A percentile compares a stretch with the other conserved stretches of the same genome.
Evolutionary conservation across 148 eudicot genomes (phyloP).

Genomic region (Beta vulgaris): DNA sequence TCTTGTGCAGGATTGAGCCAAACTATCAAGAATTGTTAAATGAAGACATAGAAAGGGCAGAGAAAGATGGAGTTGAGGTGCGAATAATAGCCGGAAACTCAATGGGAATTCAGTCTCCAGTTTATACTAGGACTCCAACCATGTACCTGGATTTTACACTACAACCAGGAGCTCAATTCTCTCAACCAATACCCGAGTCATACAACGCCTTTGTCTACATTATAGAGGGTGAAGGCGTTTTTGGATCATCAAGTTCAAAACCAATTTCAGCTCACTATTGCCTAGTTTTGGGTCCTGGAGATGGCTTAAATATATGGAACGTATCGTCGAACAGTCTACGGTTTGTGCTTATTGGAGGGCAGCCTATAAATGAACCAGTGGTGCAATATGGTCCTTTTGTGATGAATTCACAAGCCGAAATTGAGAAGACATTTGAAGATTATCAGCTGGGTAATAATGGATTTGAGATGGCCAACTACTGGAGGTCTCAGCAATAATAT

Average conservation of each 20-base stretch:
- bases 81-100: conserved; percentile 89
- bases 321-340: conserved; percentile 45
- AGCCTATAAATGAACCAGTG: conserved; percentile 82
- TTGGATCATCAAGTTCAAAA: conserved; percentile 40
- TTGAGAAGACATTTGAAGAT: conserved; percentile 75
- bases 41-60: conserved; percentile 57
- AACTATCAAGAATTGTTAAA: conserved; percentile 70
- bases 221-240: conserved; percentile 76
- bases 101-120: conserved; percentile 78
- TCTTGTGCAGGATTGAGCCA: conserved; percentile 73
- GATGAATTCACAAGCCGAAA: conserved; percentile 90
- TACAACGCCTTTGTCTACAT: conserved; percentile 75
- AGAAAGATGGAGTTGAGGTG: conserved; percentile 65
- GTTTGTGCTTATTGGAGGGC: conserved; percentile 72
- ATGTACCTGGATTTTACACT: conserved; percentile 87
- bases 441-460: conserved; percentile 72
- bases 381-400: conserved; percentile 96
- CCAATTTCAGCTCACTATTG: conserved; percentile 58
- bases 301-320: conserved; percentile 77
- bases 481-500: conserved; percentile 54
- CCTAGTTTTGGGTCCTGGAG: conserved; percentile 73
- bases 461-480: conserved; percentile 73
- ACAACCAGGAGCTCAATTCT: conserved; percentile 53
- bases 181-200: conserved; percentile 63
- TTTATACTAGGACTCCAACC: conserved; percentile 87